Evolutionary conservation across 208 protist genomes (phyloP), one percentile per base, ranked within the genome.

Genomic region (Leishmania amazonensis): DNA sequence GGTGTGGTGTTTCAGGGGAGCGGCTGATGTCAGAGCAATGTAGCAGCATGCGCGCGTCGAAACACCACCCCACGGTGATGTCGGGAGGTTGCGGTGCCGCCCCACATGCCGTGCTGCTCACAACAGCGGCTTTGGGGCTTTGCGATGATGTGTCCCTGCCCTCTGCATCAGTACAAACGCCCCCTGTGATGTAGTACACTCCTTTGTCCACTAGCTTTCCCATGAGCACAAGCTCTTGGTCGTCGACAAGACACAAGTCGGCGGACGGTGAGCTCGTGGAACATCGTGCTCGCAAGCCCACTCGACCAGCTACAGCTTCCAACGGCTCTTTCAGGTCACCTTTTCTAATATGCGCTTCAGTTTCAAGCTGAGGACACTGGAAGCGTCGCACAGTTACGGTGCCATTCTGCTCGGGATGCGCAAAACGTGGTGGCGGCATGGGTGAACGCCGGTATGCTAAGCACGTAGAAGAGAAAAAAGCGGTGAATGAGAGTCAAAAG

Each of bases 1-100:
- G 91, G 58, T 94, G 88, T 28, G 93, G 91, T 49, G 89, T 93
- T 72, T 97, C 93, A 13, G 90, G 91, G 3, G 90, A 87, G 24
- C 91, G 87, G 70, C 93, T 90, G 8, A 70, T 83, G 21, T 76
- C 70, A 31, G 93, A 87, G 2, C 86, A 71, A 74, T 97, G 93
- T 40, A 89, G 74, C 78, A 95, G 75, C 81, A 97, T 88, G 58
- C 90, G 87, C 3, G 85, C 42, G 58, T 97, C 91, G 81, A 91
- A 97, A 35, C 88, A 90, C 90, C 90, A 96, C 35, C 79, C 80
- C 28, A 96, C 89, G 31, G 88, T 67, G n/a, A 81, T 77, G 73
- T 95, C 93, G 17, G 90, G 87, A n/a, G 76, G 74, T 19, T 76
- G 74, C 8, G 40, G n/a, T 21, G 51, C n/a, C 11, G 24, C 38